Conservation (phyloP, 495 filamentous ascomycete species). For the Xylaria flabelliformis region DNA sequence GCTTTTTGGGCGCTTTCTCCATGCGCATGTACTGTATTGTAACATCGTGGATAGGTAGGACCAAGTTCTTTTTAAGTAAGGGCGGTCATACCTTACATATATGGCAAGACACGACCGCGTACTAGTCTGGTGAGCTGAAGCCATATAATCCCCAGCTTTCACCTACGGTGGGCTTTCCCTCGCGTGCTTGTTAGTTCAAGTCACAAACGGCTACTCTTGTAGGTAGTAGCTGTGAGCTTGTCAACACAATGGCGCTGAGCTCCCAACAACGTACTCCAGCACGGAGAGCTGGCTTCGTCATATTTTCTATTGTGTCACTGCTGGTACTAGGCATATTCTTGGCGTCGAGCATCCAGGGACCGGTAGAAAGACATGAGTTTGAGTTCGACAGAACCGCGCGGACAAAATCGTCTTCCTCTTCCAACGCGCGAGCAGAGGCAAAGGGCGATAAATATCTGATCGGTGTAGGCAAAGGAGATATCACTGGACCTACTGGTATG, state of each 20-base stretch:
- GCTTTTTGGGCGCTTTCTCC: constrained; percentile 4
- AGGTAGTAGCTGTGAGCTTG: constrained; percentile 13
- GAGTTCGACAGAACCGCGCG: constrained; percentile 27
- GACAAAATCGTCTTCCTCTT: constrained; percentile 20
- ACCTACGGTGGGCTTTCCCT: neutral
- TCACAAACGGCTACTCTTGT: constrained; percentile 1
- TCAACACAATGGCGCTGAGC: constrained; percentile 15
- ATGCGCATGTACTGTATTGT: neutral
- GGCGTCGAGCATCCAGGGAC: constrained; percentile 26
- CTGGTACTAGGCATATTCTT: constrained; percentile 38
- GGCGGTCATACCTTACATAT: neutral
- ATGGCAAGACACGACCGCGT: neutral
- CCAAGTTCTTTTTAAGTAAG: neutral
- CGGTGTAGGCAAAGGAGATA: constrained; percentile 92
- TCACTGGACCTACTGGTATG: constrained; percentile 72
- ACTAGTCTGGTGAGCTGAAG: constrained; percentile 16
- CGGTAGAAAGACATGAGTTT: constrained; percentile 23
- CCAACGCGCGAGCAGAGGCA: constrained; percentile 37
- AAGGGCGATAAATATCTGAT: constrained; percentile 70
- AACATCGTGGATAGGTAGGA: constrained; percentile 5
- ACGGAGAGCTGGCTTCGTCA: constrained; percentile 28
- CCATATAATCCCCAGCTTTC: constrained; percentile 15
- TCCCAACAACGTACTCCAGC: constrained; percentile 9
- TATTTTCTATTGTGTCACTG: constrained; percentile 37
- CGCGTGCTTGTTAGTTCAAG: neutral